phyloP scores from a whole-genome alignment of 2,329 filamentous ascomycete genomes.

The Claviceps purpurea region DNA sequence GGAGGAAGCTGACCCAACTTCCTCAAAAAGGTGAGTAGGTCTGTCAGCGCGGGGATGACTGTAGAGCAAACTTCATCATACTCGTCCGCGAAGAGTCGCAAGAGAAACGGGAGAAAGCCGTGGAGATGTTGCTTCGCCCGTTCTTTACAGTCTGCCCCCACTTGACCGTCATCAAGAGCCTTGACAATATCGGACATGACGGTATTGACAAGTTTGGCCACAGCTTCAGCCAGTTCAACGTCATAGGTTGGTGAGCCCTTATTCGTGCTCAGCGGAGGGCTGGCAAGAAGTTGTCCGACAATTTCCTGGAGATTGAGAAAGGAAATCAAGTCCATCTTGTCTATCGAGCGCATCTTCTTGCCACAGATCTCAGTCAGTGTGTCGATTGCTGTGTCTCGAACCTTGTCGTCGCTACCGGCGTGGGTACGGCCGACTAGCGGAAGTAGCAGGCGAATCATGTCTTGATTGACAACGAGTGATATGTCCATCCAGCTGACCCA shows the following conservation, averaged over 20 bases:
- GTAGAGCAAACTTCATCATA: slow-evolving; percentile 97
- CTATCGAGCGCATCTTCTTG: slow-evolving; percentile 91
- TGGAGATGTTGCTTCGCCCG: slow-evolving; percentile 73
- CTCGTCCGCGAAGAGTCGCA: slow-evolving; percentile 94
- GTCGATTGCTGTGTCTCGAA: slow-evolving; percentile 83
- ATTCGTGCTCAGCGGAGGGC: slow-evolving; percentile 65
- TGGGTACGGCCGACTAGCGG: slow-evolving; percentile 71
- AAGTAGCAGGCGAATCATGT: slow-evolving; percentile 73
- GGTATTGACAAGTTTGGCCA: slow-evolving; percentile 90
- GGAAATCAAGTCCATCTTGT: slow-evolving; percentile 88
- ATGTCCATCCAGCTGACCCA: slow-evolving; percentile 99
- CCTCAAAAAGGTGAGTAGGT: slow-evolving; percentile 80
- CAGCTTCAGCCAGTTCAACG: slow-evolving; percentile 85
- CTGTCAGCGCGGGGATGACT: slow-evolving; percentile 84
- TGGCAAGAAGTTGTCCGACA: slow-evolving; percentile 72
- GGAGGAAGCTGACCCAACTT: slow-evolving; percentile 62
- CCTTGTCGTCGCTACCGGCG: slow-evolving; percentile 55
- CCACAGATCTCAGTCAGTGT: slow-evolving; percentile 90
- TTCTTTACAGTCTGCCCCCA: slow-evolving; percentile 49
- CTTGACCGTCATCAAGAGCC: slow-evolving; percentile 57
- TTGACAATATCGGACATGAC: slow-evolving; percentile 77
- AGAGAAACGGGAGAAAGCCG: slow-evolving; percentile 70
- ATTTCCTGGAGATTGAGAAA: slow-evolving; percentile 83
- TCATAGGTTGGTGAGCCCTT: slow-evolving; percentile 80
- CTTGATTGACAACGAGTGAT: slow-evolving; percentile 77